Conservation (phyloP, 345 rosid species). For the Tarenaya hassleriana region DNA sequence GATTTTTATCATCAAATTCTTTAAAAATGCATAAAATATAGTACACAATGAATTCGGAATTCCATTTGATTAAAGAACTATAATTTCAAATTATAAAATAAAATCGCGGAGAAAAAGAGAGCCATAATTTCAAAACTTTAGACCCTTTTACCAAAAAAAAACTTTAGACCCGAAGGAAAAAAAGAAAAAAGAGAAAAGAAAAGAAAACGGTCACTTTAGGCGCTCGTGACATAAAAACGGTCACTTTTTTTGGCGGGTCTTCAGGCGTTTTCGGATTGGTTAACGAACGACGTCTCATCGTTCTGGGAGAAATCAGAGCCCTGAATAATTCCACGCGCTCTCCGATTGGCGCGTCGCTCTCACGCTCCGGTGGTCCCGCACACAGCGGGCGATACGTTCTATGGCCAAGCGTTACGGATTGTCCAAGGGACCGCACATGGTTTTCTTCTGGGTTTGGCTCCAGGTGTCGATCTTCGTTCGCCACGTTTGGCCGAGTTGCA, state of each 20-base stretch:
- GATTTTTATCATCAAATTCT: too few relatives aligned
- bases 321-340: not conserved
- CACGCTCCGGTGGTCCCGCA: constrained; percentile 12
- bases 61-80: too few relatives aligned
- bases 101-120: too few relatives aligned
- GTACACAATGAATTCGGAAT: too few relatives aligned
- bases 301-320: not conserved
- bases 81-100: too few relatives aligned
- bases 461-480: constrained; percentile 28
- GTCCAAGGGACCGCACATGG: constrained; percentile 21
- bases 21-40: too few relatives aligned
- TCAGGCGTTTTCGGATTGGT: not conserved
- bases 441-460: constrained; percentile 16
- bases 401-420: constrained; percentile 5
- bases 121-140: too few relatives aligned
- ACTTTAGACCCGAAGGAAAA: too few relatives aligned
- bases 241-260: constrained; percentile 15
- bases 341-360: constrained; percentile 13
- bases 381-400: constrained; percentile 29
- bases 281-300: constrained; percentile 14
- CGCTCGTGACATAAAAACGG: too few relatives aligned
- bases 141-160: too few relatives aligned
- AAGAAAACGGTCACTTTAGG: too few relatives aligned
- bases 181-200: too few relatives aligned
- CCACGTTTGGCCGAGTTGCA: constrained; percentile 15